Conservation (phyloP, 2,329 filamentous ascomycete species). For the Colletotrichum tamarilloi region DNA sequence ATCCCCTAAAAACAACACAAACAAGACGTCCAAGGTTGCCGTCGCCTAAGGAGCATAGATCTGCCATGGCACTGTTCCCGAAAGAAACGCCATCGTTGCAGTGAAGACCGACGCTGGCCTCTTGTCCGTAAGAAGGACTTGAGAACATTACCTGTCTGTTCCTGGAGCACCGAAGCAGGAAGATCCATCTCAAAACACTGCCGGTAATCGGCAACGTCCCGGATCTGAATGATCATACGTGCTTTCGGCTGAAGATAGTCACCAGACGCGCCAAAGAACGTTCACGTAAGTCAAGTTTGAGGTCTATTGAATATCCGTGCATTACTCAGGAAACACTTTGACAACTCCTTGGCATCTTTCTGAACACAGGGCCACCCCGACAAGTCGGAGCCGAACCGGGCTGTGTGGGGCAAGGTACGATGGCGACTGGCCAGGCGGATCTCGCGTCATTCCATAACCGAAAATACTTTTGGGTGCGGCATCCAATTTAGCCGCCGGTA, state of each 20-base stretch:
- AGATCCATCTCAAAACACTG: neutral
- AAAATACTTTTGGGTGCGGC: too few relatives aligned
- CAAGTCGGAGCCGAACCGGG: neutral
- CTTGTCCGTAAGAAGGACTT: neutral
- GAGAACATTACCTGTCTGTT: neutral
- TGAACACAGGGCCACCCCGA: neutral
- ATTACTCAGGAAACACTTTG: neutral
- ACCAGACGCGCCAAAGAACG: too few relatives aligned
- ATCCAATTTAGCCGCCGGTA: neutral
- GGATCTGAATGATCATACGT: neutral
- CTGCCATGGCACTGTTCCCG: neutral
- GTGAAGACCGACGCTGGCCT: neutral
- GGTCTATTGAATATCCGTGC: neutral
- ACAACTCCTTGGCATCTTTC: neutral
- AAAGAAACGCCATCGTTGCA: neutral
- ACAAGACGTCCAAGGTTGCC: too few relatives aligned
- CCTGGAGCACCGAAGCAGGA: neutral
- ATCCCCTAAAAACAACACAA: neutral
- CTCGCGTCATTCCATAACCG: neutral
- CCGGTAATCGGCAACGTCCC: neutral
- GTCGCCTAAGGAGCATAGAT: too few relatives aligned
- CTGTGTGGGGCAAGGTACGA: neutral
- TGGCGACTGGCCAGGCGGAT: constrained; percentile 11
- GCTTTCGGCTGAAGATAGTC: neutral
- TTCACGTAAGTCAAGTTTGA: neutral